Evolutionary conservation across 306 rosid species (phyloP), one percentile per base, ranked within the genome.

Genomic region (Cotoneaster glaucophyllus): DNA sequence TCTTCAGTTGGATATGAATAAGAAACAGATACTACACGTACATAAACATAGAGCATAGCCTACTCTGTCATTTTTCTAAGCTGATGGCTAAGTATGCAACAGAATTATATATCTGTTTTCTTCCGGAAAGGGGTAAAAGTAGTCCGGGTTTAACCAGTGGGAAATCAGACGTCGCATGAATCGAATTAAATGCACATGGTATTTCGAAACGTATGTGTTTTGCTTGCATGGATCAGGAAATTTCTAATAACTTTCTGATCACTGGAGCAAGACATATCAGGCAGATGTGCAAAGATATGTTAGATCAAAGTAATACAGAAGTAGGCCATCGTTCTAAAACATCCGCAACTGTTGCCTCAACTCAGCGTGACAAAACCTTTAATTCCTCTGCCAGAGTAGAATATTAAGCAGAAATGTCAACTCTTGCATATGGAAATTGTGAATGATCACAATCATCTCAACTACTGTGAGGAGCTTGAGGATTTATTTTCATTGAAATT

Each of bases 1-100:
- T 56, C 62, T 67, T 77, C 21, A 79, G 79, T 73, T 54, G 65
- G 43, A 61, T 37, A 81, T 74, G 76, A 67, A 59, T 39, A 85
- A 56, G 15, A 79, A 39, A 54, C 63, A 64, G 22, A 24, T 22
- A 39, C n/a, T 57, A 65, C 48, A 65, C 3, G 68, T 8, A 17
- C 26, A 74, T 74, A 58, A 43, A 19, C 44, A 68, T 14, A 13
- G 8, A 48, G 6, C 21, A 5, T 5, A 4, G 18, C 21, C 6
- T 48, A 17, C 54, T 39, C 44, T 5, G 54, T 48, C 54, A 15
- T 48, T 48, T 15, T 48, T 48, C 21, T 48, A 75, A 71, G 63
- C 31, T 52, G 45, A 52, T 29, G 26, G 43, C 43, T 48, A 69
- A 5, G 12, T 10, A 70, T 11, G 44, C 18, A 28, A 14, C 9